Evolutionary conservation across 257 asterid genomes (phyloP).

Genomic region (Solanum chilense): DNA sequence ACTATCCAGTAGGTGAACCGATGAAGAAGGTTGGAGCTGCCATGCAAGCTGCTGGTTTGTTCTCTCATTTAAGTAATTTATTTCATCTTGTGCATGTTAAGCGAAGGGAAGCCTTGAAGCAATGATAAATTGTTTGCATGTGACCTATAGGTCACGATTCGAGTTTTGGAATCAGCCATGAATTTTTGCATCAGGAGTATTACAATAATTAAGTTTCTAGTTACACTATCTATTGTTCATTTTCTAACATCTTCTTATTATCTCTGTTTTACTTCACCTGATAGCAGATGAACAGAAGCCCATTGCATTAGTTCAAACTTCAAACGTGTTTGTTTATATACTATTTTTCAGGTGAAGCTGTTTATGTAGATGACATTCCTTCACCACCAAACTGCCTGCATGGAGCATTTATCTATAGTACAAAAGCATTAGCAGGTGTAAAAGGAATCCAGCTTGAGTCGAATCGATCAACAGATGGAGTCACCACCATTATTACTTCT

Average conservation of each 20-base stretch:
- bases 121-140: neutral
- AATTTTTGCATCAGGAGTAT: neutral
- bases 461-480: constrained; percentile 18
- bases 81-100: neutral
- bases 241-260: neutral
- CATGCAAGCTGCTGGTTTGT: constrained; percentile 61
- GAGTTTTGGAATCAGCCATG: neutral
- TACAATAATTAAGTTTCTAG: neutral
- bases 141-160: neutral
- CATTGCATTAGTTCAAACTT: neutral
- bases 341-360: constrained; percentile 57
- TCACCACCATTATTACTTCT: constrained; percentile 27
- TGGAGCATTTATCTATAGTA: constrained; percentile 64
- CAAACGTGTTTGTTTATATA: neutral
- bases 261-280: neutral
- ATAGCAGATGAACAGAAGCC: neutral
- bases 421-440: constrained; percentile 44
- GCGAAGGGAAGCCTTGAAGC: neutral
- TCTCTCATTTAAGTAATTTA: neutral
- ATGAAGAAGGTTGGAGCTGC: constrained; percentile 43
- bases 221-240: neutral
- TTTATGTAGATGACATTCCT: constrained; percentile 66
- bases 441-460: constrained; percentile 27
- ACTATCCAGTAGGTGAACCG: constrained; percentile 67
- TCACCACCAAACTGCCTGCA: constrained; percentile 54